Conservation (phyloP, 1,284 basidiomycete genomes). For the Cryptococcus sp. region DNA sequence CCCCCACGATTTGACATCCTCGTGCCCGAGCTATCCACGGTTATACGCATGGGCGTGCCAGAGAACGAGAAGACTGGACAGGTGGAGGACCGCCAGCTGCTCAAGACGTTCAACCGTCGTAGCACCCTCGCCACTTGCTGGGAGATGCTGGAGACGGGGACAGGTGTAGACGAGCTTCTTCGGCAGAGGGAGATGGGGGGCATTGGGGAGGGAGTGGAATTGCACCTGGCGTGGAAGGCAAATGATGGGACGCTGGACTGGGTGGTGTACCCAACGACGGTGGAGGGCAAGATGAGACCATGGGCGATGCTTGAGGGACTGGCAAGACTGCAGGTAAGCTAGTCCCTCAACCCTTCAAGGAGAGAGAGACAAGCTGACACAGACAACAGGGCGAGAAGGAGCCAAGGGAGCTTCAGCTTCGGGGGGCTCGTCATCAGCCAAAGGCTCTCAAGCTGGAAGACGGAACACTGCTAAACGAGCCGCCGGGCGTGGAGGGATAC, state of each 20-base stretch:
- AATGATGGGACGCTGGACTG: constrained; percentile 43
- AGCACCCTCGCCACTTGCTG: constrained; percentile 29
- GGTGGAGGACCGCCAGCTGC: constrained; percentile 17
- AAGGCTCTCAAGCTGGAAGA: constrained; percentile 34
- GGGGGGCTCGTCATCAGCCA: constrained; percentile 39
- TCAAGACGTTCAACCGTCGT: constrained; percentile 21
- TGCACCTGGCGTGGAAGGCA: constrained; percentile 44
- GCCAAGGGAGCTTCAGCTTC: constrained; percentile 30
- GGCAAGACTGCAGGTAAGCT: constrained; percentile 29
- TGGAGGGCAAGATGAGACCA: constrained; percentile 31
- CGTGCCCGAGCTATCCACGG: constrained; percentile 34
- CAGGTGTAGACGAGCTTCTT: constrained; percentile 28
- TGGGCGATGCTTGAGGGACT: constrained; percentile 46
- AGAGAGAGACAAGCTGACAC: not conserved
- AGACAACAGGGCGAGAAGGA: constrained; percentile 9
- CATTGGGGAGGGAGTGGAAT: constrained; percentile 14
- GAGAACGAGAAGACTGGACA: constrained; percentile 24
- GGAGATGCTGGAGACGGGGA: constrained; percentile 29
- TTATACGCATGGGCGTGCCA: constrained; percentile 36
- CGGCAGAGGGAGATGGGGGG: constrained; percentile 17
- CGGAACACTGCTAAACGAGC: constrained; percentile 40
- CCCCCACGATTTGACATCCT: constrained; percentile 38
- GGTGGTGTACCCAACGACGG: constrained; percentile 38
- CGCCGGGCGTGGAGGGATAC: constrained; percentile 45
- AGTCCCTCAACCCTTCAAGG: not conserved